Percentiles rank a stretch among this genome's conserved stretches.
phyloP scores from a whole-genome alignment of 2,329 filamentous ascomycete genomes.

The Didymella pinodella region DNA sequence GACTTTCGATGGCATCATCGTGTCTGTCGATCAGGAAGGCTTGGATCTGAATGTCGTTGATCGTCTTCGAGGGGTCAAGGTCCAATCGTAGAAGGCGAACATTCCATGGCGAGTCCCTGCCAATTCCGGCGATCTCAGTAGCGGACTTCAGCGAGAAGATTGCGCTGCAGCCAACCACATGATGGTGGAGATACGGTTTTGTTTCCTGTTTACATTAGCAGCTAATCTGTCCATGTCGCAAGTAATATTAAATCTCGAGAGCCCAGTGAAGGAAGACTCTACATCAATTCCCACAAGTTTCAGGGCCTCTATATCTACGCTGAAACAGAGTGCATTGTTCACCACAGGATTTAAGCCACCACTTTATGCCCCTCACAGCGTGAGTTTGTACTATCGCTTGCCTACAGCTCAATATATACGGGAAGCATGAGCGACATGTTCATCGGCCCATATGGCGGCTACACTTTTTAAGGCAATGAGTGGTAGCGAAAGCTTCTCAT shows the following conservation, averaged over 20 bases:
- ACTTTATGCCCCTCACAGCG: no score
- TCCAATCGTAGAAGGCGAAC: conserved; percentile 35
- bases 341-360: no score
- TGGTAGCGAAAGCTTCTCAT: no score
- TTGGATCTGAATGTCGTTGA: conserved; percentile 55
- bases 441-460: no score
- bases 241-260: neutral
- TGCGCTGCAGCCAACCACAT: neutral
- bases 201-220: neutral
- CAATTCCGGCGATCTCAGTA: neutral
- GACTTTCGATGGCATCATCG: conserved; percentile 56
- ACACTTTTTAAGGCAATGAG: no score
- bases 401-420: no score
- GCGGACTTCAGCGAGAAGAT: neutral
- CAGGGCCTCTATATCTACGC: neutral
- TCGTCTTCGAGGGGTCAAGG: conserved; percentile 42
- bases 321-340: neutral
- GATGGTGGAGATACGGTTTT: neutral
- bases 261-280: neutral
- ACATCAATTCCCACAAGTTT: neutral
- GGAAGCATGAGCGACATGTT: no score
- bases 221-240: neutral
- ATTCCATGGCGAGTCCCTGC: neutral
- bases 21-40: conserved; percentile 55
- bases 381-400: no score